Evolutionary conservation across 2,329 filamentous ascomycete species (phyloP), one percentile per base, ranked within the genome.

Genomic region (Ophiostoma fasciatum): DNA sequence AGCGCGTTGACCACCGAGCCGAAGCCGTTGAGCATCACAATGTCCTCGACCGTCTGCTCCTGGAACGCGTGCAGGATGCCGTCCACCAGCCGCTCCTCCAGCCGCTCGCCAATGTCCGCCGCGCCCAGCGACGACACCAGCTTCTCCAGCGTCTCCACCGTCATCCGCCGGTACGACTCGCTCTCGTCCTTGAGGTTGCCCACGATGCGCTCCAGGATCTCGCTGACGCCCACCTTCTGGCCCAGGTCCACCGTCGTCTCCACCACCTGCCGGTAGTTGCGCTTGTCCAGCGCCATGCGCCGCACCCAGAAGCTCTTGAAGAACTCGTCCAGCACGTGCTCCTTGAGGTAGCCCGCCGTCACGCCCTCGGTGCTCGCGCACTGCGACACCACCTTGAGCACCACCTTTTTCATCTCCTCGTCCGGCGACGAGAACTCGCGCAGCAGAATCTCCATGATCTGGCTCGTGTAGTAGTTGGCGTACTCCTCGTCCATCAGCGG

Each of bases 391-490:
- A 98, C 90, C 60, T 96, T 96, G 40, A 98, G 64, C 7, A 98
- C 90, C 1, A 98, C 90, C 63, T 98, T 98, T 63, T 96, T 98
- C 90, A 98, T 98, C 59, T 98, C 90, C 58, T 98, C 90, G 46
- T 98, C 90, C 0, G 90, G 90, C 1, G 88, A 94, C 7, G 85
- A 82, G 51, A 98, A 98, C 54, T 98, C 90, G 49, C 90, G 77
- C 21, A 96, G 73, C 12, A 98, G 64, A 50, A 96, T 96, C 57
- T 96, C 90, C 88, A 98, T 96, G 50, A 98, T 94, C 57, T 98
- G 87, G 47, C 78, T 83, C 8, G 90, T 96, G 53, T 98, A 98
- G 62, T 98, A 98, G 55, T 94, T 96, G 59, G 90, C 88, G 56
- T 94, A 96, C 53, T 98, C 90, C 59, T 98, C 90, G 61, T 98